Base-by-base conservation (phyloP, 192 early-diverging fungal genomes). In the Podila epicladia region DNA sequence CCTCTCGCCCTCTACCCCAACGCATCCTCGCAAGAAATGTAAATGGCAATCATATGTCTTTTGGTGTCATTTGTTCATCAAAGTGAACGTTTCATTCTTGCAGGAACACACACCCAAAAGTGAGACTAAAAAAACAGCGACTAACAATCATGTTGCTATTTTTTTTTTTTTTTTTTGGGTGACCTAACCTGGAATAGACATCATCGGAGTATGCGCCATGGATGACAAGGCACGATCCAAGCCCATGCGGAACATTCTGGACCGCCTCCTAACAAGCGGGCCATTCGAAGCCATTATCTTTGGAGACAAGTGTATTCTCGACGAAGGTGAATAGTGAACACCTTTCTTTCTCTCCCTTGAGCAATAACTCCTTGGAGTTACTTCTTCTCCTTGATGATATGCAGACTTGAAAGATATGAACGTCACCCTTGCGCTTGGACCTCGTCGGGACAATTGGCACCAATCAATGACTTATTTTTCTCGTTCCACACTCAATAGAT, bases 271-370 rank as follows among this genome's bases (percentile, higher is more conserved):
- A 20, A 84, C 74, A 7, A 85, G 80, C 38, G 92, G 89, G 4
- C 87, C 91, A 48, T 96, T 95, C 74, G 89, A 93, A 48, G 90
- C 92, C n/a, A 85, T 96, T 38, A 92, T 96, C 64, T 97, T 97
- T 84, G 96, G 95, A 20, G 96, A 98, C 82, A 97, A 98, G 83
- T 93, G 95, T 4, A 96, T 98, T 67, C 84, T 97, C 5, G 94
- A 97, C 79, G 96, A 98, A 89, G 90, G 92, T 93, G 72, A 12
- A 24, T 4, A 37, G 35, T 37, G 35, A 24, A 51, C 19, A n/a
- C 50, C 0, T 51, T 5, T 22, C 53, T 24, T 22, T 9, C 53
- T 24, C 6, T 55, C 17, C 17, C 17, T 24, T 37, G 8, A 9
- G 35, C 9, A 5, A 5, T 24, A 8, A 6, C 53, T 11, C 20